Evolutionary conservation across 495 filamentous ascomycete species (phyloP), one percentile per base, ranked within the genome.

Genomic region (Cercophora scortea): DNA sequence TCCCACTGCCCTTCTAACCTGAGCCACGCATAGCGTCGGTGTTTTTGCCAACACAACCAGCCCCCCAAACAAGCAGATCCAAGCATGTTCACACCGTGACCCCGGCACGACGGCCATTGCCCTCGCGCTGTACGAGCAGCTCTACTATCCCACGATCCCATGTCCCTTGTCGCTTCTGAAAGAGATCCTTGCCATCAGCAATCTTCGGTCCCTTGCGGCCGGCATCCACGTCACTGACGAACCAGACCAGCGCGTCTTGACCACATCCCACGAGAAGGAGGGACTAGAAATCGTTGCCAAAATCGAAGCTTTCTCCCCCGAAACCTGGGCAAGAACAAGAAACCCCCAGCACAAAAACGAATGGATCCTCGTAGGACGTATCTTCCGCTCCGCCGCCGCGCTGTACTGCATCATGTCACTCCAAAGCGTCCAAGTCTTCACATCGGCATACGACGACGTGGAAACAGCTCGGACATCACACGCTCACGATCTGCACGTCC

Each of bases 351-450:
- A 55, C 17, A 45, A 56, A 8, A 60, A 68, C 40, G 25, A 25
- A 25, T 68, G 61, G 60, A 17, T 52, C 12, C 51, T 69, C 9
- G 43, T 68, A 7, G 59, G 53, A 7, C 45, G 40, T 0, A 48
- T 59, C 10, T 63, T 60, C 44, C 60, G 58, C 32, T 52, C 58
- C 40, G 57, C 67, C 10, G 52, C 64, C 3, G 55, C 61, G 15
- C 45, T 72, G 13, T 72, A 69, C 39, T 67, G 66, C 45, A 62
- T 72, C 43, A 49, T 57, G 1, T 70, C 69, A 3, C 46, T 70
- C 0, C 55, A 61, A 32, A 61, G 59, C 32, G 12, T 64, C 6
- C 56, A 63, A 6, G 32, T 36, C 0, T 34, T 64, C 25, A 25
- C 25, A 2, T 25, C 25, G 5, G 25, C 25, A 25, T 25, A 25